Percentiles rank a stretch among this genome's conserved stretches.
These are phyloP conservation scores for Fusarium xylarioides DNA, from an alignment of 2,329 filamentous ascomycete species.

Conservation along the genomic window DNA sequence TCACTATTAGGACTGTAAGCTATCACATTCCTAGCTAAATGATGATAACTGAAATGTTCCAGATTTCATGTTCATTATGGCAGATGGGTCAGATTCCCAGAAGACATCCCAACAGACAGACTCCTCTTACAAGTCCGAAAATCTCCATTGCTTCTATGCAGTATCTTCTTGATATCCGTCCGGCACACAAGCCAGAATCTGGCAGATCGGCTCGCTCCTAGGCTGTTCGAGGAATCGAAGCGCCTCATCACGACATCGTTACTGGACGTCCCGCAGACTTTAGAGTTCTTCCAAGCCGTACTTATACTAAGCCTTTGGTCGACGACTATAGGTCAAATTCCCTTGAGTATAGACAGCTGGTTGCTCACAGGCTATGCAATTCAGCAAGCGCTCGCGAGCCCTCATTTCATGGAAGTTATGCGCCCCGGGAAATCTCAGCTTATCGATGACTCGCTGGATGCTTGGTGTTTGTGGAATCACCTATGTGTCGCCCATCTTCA, in stretches of 20 bases:
- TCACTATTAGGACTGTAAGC: constrained; percentile 36
- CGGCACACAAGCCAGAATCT: constrained; percentile 38
- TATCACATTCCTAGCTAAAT: too few relatives aligned
- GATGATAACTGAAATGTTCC: too few relatives aligned
- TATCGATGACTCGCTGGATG: neutral
- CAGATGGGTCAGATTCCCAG: constrained; percentile 41
- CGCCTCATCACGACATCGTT: constrained; percentile 22
- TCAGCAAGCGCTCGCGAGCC: constrained; percentile 38
- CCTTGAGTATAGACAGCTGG: constrained; percentile 44
- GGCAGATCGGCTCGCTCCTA: constrained; percentile 34
- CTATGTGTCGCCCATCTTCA: constrained; percentile 42
- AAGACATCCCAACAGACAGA: constrained; percentile 9
- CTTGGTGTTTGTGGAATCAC: constrained; percentile 43
- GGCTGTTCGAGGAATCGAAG: constrained; percentile 39
- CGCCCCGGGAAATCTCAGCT: neutral
- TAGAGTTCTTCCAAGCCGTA: constrained; percentile 40
- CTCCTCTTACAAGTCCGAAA: constrained; percentile 12
- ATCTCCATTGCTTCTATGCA: constrained; percentile 39
- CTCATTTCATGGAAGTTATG: constrained; percentile 26
- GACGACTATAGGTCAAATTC: constrained; percentile 40
- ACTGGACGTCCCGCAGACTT: constrained; percentile 22
- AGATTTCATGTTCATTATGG: constrained; percentile 43
- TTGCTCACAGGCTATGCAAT: constrained; percentile 40
- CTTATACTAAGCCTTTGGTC: constrained; percentile 43
- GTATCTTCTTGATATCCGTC: constrained; percentile 41